Evolutionary conservation across 805 yeast genomes (phyloP), one percentile per base, ranked within the genome.

Genomic region (Martiniozyma abietophila): DNA sequence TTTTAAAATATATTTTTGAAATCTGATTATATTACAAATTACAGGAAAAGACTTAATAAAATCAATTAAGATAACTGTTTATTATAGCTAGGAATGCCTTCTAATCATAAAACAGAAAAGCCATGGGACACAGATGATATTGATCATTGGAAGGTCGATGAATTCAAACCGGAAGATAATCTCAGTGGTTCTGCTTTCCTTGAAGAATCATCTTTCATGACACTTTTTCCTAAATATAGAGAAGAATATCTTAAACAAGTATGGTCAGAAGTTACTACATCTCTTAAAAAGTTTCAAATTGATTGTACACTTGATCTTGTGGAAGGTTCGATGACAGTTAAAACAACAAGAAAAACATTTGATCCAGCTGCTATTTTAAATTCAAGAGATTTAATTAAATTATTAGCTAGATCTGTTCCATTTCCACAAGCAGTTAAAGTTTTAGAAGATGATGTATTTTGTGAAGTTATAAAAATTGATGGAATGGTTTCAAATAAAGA

Each of bases 111-210:
- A 58, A 79, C 76, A 52, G 97, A 92, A 49, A 89, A 89, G 59
- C 97, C 97, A 34, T 88, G 97, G 97, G 97, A 88, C 54, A 88
- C 95, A 8, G 84, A 81, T 15, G 96, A 86, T 47, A 77, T 88
- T 38, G 95, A 88, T 56, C 88, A 89, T 56, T 89, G 98, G 98
- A 66, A 71, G 47, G 65, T 76, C 23, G 95, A 84, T 23, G 94
- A 85, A 38, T 92, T 92, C 65, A 80, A 70, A 46, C 84, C 85
- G 2, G 95, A 85, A 48, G 95, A 92, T 53, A 84, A 86, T 52
- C 76, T 74, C 6, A 74, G 88, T 8, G 96, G 96, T 1, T 67
- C 69, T 30, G 82, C 95, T 14, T 92, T 92, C 53, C 70, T 94
- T n/a, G 98, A 92, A 56, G 98, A 92, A 54, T 81, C 95, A 11